Base-by-base conservation (phyloP, 805 yeast species). In the Wickerhamomyces silvicola region DNA sequence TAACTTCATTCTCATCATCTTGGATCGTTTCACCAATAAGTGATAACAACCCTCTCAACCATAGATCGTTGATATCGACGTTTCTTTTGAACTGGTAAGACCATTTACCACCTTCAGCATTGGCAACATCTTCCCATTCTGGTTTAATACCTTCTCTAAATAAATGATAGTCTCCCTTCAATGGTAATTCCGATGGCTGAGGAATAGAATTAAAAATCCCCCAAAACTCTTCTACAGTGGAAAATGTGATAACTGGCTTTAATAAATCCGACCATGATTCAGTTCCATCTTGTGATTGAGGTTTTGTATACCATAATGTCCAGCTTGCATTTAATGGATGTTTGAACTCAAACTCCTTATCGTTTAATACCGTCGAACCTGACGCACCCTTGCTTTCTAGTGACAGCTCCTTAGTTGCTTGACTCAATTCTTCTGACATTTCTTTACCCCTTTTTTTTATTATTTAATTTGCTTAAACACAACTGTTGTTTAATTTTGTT, bases 201-300 rank as follows among this genome's bases (percentile, higher is more conserved):
- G 97, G 97, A 49, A 92, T 80, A 26, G 94, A 82, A 62, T 92
- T 88, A 70, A 77, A 83, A 45, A 90, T 81, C 17, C 97, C 98
- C 98, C 98, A 92, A 68, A 92, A 92, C 61, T 90, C 97, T 68
- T 92, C 98, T 32, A 92, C 97, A n/a, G 95, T 78, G 34, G 78
- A 73, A 51, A 92, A 86, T 16, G 94, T 76, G 48, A 87, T 90
- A 31, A 92, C 94, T 36, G 95, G 94, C 66, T 87, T 87, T 54
- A 92, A 72, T 45, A 87, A 72, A 54, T 88, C 95, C 34, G 85
- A 74, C 97, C 97, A 90, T 51, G 85, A 77, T 64, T 86, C 95
- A 6, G 35, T 34, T 44, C 68, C 70, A 54, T 78, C 82, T 23
- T 32, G 36, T 39, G 78, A 75, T 39, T 85, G 79, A 40, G 98